Base-by-base conservation (phyloP, 306 rosid species). In the Vigna hirtella region DNA sequence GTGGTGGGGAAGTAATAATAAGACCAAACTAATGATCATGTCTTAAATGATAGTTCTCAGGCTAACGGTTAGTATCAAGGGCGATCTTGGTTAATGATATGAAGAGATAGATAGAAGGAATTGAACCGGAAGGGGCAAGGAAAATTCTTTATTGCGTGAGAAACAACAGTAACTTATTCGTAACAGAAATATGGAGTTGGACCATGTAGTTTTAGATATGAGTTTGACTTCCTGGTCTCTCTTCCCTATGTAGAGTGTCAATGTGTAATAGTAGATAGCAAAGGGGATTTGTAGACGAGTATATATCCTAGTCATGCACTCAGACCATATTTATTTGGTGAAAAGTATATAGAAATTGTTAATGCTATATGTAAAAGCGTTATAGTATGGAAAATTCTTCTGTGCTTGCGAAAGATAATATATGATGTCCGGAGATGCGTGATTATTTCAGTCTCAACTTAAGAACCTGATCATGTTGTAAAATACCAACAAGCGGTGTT, bases 131-230 rank as follows among this genome's bases (percentile, higher is more conserved):
- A 77, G 64, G 30, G 18, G n/a, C 57, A 76, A 66, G 83, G 83
- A 61, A 83, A 70, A 75, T 65, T 76, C 77, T 78, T 77, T 63
- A 14, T 78, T 52, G 58, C 77, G 15, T 53, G 76, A 81, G 72
- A 66, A 67, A 56, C 42, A 81, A 36, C 40, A 70, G 69, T 71
- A 30, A 80, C 65, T 67, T 48, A 24, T 66, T 75, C 34, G 51
- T 53, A 32, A 59, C 64, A 78, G 79, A 63, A 69, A 53, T 83
- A 38, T 81, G 74, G 68, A 77, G 83, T 66, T 70, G 70, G 70
- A 62, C 24, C 77, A 40, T 78, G 66, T 85, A 81, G 88, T 66
- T 84, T 28, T 74, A 78, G 74, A 83, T 79, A 66, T 70, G 49
- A 68, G 51, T 53, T 56, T 59, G 73, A 76, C 24, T 74, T 66